phyloP scores from a whole-genome alignment of 352 stramenopile species.

The Phytophthora megakarya region DNA sequence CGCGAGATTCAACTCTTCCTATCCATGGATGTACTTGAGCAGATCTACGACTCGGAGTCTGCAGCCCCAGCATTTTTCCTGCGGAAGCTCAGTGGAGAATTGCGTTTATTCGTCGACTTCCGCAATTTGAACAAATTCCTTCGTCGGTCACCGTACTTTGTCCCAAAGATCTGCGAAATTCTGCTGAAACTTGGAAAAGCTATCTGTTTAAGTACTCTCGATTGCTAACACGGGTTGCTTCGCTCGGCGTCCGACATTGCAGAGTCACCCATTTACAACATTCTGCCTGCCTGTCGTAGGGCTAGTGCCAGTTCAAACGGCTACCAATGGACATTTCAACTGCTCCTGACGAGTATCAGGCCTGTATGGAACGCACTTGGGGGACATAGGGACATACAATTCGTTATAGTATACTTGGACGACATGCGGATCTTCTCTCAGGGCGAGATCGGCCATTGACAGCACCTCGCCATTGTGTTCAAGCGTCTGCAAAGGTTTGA shows the following conservation, averaged over 20 bases:
- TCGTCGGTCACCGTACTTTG: background rate
- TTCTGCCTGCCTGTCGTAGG: constrained; percentile 7
- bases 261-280: background rate
- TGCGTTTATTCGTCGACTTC: constrained; percentile 5
- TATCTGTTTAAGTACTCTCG: constrained; percentile 1
- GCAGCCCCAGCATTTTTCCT: constrained; percentile 17
- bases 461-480: constrained; percentile 4
- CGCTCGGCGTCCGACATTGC: background rate
- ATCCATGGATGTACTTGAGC: background rate
- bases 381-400: constrained; percentile 1
- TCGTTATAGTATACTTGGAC: constrained; percentile 8
- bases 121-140: background rate
- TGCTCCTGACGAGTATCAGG: constrained; percentile 2
- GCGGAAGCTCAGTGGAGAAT: background rate
- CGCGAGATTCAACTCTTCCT: constrained; percentile 1
- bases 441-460: background rate
- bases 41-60: constrained; percentile 7
- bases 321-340: constrained; percentile 6
- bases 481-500: background rate
- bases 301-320: constrained; percentile 3
- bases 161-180: constrained; percentile 7
- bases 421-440: constrained; percentile 5
- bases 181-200: constrained; percentile 1
- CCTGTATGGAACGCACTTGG: background rate
- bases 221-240: constrained; percentile 9